A percentile compares a stretch with the other conserved stretches of the same genome.
phyloP scores from a whole-genome alignment of 176 grass and related monocot species.

The Lolium rigidum region DNA sequence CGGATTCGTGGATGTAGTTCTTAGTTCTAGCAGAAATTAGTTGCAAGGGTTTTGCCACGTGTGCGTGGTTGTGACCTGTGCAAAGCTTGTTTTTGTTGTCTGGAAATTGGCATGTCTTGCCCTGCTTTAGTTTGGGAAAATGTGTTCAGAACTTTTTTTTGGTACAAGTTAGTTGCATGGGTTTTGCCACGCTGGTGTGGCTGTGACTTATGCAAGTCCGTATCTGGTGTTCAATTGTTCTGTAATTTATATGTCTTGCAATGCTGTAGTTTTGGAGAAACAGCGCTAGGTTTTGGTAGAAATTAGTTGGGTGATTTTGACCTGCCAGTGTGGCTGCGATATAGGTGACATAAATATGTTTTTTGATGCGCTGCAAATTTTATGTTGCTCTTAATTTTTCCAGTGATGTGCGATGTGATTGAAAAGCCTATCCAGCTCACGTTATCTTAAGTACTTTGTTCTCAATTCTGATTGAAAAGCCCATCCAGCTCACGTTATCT shows the following conservation, averaged over 20 bases:
- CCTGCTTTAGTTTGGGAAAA: neutral
- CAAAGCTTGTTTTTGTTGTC: neutral
- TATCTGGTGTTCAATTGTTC: neutral
- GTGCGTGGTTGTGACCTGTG: neutral
- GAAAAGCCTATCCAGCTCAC: neutral
- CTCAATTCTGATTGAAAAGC: neutral
- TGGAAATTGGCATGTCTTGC: neutral
- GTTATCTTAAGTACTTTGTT: neutral
- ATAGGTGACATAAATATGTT: neutral
- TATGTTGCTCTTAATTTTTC: neutral
- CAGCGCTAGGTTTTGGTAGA: neutral
- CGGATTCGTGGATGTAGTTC: neutral
- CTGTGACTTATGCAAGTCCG: neutral
- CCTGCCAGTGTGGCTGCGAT: neutral
- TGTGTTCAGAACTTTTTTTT: neutral
- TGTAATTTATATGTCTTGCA: neutral
- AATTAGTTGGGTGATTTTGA: slow-evolving; percentile 13
- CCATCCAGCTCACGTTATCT: neutral
- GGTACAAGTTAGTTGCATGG: slow-evolving; percentile 9
- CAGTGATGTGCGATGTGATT: neutral
- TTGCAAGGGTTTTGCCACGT: neutral
- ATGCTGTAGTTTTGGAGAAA: neutral
- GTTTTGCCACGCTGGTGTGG: neutral
- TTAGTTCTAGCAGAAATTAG: slow-evolving; percentile 22
- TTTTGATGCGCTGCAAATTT: neutral